Evolutionary conservation across 805 yeast genomes (phyloP), one percentile per base, ranked within the genome.

Genomic region (Starmerella cellae): DNA sequence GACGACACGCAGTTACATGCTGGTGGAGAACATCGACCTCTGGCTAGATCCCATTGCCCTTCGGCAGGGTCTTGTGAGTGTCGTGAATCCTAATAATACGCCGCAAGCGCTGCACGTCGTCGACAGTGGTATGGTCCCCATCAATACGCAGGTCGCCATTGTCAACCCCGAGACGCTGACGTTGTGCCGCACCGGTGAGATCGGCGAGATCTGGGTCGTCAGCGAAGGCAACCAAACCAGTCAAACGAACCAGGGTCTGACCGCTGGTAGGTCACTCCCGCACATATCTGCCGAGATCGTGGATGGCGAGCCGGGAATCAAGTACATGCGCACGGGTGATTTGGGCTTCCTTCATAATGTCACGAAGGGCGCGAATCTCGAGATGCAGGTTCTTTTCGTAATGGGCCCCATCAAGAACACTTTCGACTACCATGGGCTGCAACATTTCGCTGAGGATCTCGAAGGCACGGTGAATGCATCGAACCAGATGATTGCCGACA

Each of bases 171-270:
- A 91, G 57, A 88, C 96, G 0, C 61, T 71, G 35, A 65, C 67
- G 41, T 65, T 85, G 11, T 88, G 98, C 57, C 74, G 72, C 44
- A 78, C 77, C 39, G 96, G 97, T 6, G 98, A 91, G 60, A 77
- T 75, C 59, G 99, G 99, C 27, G 99, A 91, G 62, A 84, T 91
- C 31, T 91, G 97, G 97, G 93, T 88, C 2, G 74, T 82, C 49
- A 81, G 94, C 1, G 94, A 84, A 49, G 94, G 88, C 1, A 85
- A 80, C 52, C 79, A 76, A 23, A 59, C 67, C 11, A 73, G 74
- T 5, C 78, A 75, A 57, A 72, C 74, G 31, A 67, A 71, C 39
- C 54, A 69, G 9, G 81, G 77, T 47, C 18, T 10, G 65, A 66
- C 18, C 81, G 81, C 49, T 74, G 42, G 45, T 14, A 20, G 40